Conservation (phyloP, 2,329 filamentous ascomycete species). For the Fusarium oligoseptatum region DNA sequence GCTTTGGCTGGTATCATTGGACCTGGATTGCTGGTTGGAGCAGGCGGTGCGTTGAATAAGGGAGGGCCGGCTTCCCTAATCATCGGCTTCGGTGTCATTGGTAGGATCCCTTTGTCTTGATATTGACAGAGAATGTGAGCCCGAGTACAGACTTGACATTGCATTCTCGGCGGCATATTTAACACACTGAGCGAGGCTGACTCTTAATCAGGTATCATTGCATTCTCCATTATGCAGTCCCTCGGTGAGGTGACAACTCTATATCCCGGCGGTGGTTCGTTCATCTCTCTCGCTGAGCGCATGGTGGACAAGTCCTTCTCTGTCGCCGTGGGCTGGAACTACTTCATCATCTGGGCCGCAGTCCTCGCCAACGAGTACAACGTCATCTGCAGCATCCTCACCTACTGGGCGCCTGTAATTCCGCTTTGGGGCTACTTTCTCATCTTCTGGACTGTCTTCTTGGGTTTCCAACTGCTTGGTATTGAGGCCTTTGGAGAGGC, state of each 20-base stretch:
- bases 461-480: conserved; percentile 77
- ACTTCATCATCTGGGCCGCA: conserved; percentile 76
- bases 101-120: conserved; percentile 37
- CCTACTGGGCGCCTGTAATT: conserved; percentile 73
- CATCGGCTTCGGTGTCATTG: conserved; percentile 80
- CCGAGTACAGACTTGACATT: neutral
- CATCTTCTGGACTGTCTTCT: conserved; percentile 80
- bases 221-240: conserved; percentile 77
- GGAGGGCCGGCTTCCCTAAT: conserved; percentile 79
- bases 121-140: neutral
- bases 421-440: conserved; percentile 78
- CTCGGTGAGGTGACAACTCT: conserved; percentile 81
- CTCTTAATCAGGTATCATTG: conserved; percentile 64
- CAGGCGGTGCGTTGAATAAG: conserved; percentile 75
- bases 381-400: conserved; percentile 74
- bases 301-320: conserved; percentile 79
- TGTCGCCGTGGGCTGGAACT: conserved; percentile 79
- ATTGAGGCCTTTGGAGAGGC: conserved; percentile 83
- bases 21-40: conserved; percentile 78
- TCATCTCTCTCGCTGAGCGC: conserved; percentile 77
- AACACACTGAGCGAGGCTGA: conserved; percentile 26
- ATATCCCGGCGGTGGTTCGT: conserved; percentile 78
- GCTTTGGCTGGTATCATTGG: conserved; percentile 74
- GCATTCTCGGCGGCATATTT: neutral
- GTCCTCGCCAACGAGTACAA: conserved; percentile 81